phyloP scores from a whole-genome alignment of 805 yeast species.

The Debaryomyces tyrocola region DNA sequence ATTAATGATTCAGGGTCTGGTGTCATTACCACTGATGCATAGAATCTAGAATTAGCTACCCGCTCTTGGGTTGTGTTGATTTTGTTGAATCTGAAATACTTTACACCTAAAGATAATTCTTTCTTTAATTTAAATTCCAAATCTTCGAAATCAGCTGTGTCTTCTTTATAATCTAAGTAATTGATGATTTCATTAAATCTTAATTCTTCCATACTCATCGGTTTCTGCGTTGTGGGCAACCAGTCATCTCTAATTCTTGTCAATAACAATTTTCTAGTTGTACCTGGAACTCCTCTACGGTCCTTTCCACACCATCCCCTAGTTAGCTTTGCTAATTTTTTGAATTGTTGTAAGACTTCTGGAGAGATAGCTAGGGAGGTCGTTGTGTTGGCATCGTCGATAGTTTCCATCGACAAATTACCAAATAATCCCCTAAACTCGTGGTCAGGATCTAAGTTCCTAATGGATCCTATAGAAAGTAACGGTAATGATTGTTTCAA shows the following conservation, averaged over 20 bases:
- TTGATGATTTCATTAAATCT: slow-evolving; percentile 36
- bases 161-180: slow-evolving; percentile 35
- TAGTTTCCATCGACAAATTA: slow-evolving; percentile 61
- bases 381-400: slow-evolving; percentile 76
- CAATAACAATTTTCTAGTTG: slow-evolving; percentile 61
- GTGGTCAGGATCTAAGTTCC: slow-evolving; percentile 70
- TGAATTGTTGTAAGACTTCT: slow-evolving; percentile 64
- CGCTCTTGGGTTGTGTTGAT: slow-evolving; percentile 26
- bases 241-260: slow-evolving; percentile 79
- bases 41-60: slow-evolving; percentile 51
- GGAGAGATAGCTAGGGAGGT: slow-evolving; percentile 69
- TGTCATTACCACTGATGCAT: slow-evolving; percentile 63
- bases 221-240: slow-evolving; percentile 68
- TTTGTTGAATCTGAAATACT: slow-evolving; percentile 58
- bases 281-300: slow-evolving; percentile 71
- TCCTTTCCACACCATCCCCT: slow-evolving; percentile 88
- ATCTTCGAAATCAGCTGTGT: slow-evolving; percentile 23
- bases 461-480: slow-evolving; percentile 43
- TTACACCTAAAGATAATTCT: slow-evolving; percentile 44
- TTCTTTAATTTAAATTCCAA: slow-evolving; percentile 30
- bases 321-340: slow-evolving; percentile 54
- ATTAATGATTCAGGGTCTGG: slow-evolving; percentile 79
- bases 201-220: slow-evolving; percentile 60
- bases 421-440: slow-evolving; percentile 75
- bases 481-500: slow-evolving; percentile 40